A percentile compares a stretch with the other conserved stretches of the same genome.
phyloP scores from a whole-genome alignment of 1,284 basidiomycete genomes.

The Lignosus rhinocerotis region DNA sequence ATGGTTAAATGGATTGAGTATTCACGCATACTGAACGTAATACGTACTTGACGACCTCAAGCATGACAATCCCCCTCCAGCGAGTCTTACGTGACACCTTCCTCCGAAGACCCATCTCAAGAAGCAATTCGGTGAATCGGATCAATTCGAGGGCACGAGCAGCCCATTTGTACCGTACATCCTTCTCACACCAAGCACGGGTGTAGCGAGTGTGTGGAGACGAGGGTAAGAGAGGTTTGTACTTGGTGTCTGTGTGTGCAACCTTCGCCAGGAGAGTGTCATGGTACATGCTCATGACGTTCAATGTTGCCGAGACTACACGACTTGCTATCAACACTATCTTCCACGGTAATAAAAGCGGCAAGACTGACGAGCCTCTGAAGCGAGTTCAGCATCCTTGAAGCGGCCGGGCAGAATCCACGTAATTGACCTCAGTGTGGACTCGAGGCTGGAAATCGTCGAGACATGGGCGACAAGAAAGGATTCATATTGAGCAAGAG shows the following conservation, averaged over 20 bases:
- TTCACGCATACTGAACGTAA: not conserved
- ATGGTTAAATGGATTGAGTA: conserved; percentile 3
- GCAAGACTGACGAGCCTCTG: conserved; percentile 78
- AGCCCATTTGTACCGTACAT: conserved; percentile 70
- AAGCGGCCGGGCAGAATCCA: conserved; percentile 96
- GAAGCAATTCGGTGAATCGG: conserved; percentile 75
- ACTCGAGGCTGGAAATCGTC: conserved; percentile 86
- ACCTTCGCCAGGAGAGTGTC: conserved; percentile 78
- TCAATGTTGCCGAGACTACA: conserved; percentile 71
- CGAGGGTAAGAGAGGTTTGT: conserved; percentile 67
- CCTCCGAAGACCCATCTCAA: conserved; percentile 84
- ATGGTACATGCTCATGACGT: conserved; percentile 83
- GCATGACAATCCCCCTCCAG: conserved; percentile 72
- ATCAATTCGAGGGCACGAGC: conserved; percentile 74
- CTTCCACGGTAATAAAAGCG: conserved; percentile 2
- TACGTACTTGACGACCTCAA: conserved; percentile 82
- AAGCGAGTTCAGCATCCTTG: conserved; percentile 94
- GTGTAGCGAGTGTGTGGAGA: conserved; percentile 80
- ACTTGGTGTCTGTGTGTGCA: conserved; percentile 60
- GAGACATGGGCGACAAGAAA: conserved; percentile 84
- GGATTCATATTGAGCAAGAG: conserved; percentile 70
- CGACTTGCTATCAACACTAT: conserved; percentile 12
- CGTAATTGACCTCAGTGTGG: conserved; percentile 84
- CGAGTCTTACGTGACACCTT: conserved; percentile 59
- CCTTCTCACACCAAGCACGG: conserved; percentile 75